Conservation (phyloP, 352 stramenopile species). For the Aphanomyces stellatus region DNA sequence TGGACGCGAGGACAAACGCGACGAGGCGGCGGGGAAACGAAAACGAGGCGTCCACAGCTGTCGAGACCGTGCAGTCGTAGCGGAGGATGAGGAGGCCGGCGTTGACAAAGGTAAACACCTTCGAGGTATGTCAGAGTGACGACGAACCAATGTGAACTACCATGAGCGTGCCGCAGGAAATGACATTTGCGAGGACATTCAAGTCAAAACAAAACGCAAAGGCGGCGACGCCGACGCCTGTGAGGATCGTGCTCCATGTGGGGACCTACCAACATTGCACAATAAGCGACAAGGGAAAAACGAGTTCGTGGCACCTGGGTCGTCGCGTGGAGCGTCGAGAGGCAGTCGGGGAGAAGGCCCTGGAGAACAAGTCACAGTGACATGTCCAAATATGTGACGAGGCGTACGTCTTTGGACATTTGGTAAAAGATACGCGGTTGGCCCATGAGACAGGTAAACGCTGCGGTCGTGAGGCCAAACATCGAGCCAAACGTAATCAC, state of each 20-base stretch:
- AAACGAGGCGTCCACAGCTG: conserved; percentile 24
- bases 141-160: not conserved
- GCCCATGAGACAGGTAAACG: conserved; percentile 89
- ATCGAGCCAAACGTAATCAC: conserved; percentile 90
- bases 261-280: conserved; percentile 23
- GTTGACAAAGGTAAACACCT: conserved; percentile 92
- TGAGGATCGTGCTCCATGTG: conserved; percentile 79
- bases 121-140: conserved; percentile 25
- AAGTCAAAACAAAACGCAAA: conserved; percentile 87
- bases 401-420: conserved; percentile 74
- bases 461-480: conserved; percentile 84
- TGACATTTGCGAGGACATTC: conserved; percentile 87
- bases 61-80: conserved; percentile 32
- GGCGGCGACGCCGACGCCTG: conserved; percentile 58
- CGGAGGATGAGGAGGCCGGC: conserved; percentile 81
- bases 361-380: not conserved
- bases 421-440: conserved; percentile 90
- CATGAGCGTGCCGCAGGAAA: conserved; percentile 74
- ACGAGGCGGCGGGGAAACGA: conserved; percentile 43
- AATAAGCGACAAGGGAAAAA: too few relatives aligned
- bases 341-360: conserved; percentile 45
- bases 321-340: conserved; percentile 45
- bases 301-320: conserved; percentile 57
- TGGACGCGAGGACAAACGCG: conserved; percentile 46
- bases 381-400: not conserved